Percentiles rank a stretch among this genome's conserved stretches.
These are phyloP conservation scores for Furcasterigmium furcatum DNA, from an alignment of 2,329 filamentous ascomycete genomes.

Conservation along the genomic window DNA sequence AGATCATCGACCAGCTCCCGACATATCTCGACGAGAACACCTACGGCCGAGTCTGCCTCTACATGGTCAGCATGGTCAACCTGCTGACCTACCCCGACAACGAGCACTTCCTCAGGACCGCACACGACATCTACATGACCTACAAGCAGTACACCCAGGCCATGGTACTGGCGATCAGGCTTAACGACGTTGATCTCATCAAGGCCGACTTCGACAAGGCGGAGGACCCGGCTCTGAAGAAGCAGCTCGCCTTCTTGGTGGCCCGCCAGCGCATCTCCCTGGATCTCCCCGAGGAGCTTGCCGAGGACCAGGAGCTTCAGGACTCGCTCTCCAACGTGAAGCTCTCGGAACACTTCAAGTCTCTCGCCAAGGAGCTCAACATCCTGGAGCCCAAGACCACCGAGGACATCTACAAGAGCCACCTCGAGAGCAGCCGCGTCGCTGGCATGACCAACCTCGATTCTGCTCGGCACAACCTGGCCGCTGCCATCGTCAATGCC, in stretches of 20 bases:
- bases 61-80: conserved; percentile 99
- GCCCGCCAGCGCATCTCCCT: conserved; percentile 87
- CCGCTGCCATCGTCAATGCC: conserved; percentile 92
- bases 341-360: conserved; percentile 89
- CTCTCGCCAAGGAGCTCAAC: conserved; percentile 91
- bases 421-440: conserved; percentile 91
- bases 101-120: conserved; percentile 88
- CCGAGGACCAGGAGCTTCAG: conserved; percentile 66
- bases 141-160: conserved; percentile 94
- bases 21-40: conserved; percentile 92
- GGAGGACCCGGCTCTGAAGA: conserved; percentile 77
- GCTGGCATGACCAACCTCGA: conserved; percentile 92
- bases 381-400: conserved; percentile 95
- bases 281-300: conserved; percentile 60
- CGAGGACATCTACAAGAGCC: conserved; percentile 99
- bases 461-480: conserved; percentile 92
- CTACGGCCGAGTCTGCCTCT: conserved; percentile 88
- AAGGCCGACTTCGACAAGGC: conserved; percentile 77
- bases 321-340: conserved; percentile 87
- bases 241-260: conserved; percentile 91
- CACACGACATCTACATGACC: conserved; percentile 88
- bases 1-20: conserved; percentile 91
- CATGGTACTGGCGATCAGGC: conserved; percentile 86
- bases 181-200: conserved; percentile 86
- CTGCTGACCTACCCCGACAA: conserved; percentile 97